Base-by-base conservation (phyloP, 2,329 filamentous ascomycete genomes). In the Aspergillus tubingensis region DNA sequence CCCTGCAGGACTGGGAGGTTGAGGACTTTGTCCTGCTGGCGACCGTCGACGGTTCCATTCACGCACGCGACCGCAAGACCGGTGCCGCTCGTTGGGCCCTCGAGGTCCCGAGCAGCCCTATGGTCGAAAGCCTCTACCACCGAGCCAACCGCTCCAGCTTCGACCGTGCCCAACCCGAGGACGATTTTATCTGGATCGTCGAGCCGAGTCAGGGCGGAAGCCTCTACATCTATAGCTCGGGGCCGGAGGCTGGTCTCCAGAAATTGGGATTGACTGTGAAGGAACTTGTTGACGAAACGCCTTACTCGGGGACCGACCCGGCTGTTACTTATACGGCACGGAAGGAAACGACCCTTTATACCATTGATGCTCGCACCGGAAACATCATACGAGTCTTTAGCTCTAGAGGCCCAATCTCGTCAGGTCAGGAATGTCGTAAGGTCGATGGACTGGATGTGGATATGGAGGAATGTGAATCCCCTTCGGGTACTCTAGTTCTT, bases 21-120 rank as follows among this genome's bases (percentile, higher is more conserved):
- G 94, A 98, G 91, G 93, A 98, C 84, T 96, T 97, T 86, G 91
- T 98, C 82, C 91, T 99, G 84, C 85, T 99, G 90, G 94, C 95
- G 91, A 98, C 95, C 86, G 91, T 98, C 87, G 93, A 98, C 84
- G 95, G 95, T 84, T 91, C 92, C 76, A 87, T 98, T 72, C 91
- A 96, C 81, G 93, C 94, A 76, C 88, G 88, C 77, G 92, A 97
- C 81, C 87, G 95, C 72, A 90, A 89, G 75, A 95, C 90, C 55
- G 95, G 95, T 69, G 85, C 88, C 65, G 85, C 90, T 69, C 89
- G 88, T 74, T 98, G 95, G 95, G 89, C 90, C 72, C 84, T 96
- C 63, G 87, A 92, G 76, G 87, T 90, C 62, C 78, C 78, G 47
- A 90, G 92, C 68, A 87, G 89, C 69, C 91, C 94, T 68, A 93